Percentiles rank a stretch among this genome's conserved stretches.
Evolutionary conservation across 257 asterid genomes (phyloP).

Genomic region (Rehmannia glutinosa): DNA sequence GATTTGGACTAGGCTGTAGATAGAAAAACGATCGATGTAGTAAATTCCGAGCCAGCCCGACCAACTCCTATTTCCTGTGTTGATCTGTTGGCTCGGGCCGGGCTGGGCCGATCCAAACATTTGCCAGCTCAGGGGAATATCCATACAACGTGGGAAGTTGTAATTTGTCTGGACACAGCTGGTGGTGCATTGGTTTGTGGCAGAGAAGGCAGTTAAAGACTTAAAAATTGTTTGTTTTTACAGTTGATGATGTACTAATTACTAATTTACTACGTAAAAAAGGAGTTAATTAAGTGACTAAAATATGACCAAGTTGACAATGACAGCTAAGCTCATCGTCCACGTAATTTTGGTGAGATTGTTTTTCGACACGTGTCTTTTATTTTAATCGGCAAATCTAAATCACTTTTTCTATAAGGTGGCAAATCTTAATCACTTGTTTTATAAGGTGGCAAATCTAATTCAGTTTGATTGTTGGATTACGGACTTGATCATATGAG

Average conservation of each 20-base stretch:
- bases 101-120: too few relatives aligned
- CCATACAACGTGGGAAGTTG: conserved; percentile 11
- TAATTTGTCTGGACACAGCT: conserved; percentile 24
- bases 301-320: conserved; percentile 13
- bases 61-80: too few relatives aligned
- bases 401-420: too few relatives aligned
- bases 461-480: conserved; percentile 6
- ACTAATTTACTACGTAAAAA: background rate
- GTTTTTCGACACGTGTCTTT: background rate
- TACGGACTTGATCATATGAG: conserved; percentile 14
- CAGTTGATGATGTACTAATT: background rate
- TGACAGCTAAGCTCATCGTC: conserved; percentile 22
- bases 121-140: too few relatives aligned
- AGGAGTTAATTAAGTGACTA: background rate
- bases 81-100: too few relatives aligned
- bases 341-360: conserved; percentile 20
- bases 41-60: too few relatives aligned
- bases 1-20: too few relatives aligned
- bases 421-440: too few relatives aligned
- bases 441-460: conserved; percentile 23
- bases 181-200: conserved; percentile 11
- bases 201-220: background rate
- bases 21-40: too few relatives aligned
- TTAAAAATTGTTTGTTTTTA: background rate
- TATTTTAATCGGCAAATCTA: too few relatives aligned